A percentile compares a stretch with the other conserved stretches of the same genome.
These are phyloP conservation scores for Discostella stelligera DNA, from an alignment of 352 stramenopile species.

Conservation along the genomic window DNA sequence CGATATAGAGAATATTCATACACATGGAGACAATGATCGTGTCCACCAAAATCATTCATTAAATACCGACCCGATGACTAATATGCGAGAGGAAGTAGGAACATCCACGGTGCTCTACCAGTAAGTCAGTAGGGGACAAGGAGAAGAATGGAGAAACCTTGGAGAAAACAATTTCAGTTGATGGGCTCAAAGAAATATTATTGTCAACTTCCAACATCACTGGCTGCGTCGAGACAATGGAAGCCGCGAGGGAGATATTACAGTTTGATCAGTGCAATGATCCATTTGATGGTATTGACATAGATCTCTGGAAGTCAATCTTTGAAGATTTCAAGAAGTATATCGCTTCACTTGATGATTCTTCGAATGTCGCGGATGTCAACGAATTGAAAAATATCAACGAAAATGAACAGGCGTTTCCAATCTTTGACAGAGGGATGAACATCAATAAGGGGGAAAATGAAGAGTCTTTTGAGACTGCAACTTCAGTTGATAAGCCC, in stretches of 20 bases:
- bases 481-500: not conserved
- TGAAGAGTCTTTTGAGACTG: not conserved
- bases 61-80: not conserved
- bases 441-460: conserved; percentile 9
- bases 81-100: not conserved
- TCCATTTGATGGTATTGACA: conserved; percentile 25
- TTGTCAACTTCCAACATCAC: conserved; percentile 31
- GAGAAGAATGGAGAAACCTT: not conserved
- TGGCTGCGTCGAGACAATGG: conserved; percentile 27
- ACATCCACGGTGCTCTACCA: not conserved
- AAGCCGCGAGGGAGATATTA: conserved; percentile 6
- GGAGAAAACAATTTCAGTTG: not conserved
- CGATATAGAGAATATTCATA: not conserved
- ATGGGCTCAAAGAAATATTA: not conserved
- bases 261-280: conserved; percentile 7
- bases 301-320: conserved; percentile 20
- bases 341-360: conserved; percentile 24
- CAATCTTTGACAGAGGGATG: conserved; percentile 42
- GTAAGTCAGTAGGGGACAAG: not conserved
- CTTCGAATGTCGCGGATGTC: conserved; percentile 12
- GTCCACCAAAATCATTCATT: conserved; percentile 5
- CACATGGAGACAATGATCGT: not conserved
- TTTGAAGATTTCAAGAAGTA: conserved; percentile 39
- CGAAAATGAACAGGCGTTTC: conserved; percentile 17
- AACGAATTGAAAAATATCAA: conserved; percentile 25